Evolutionary conservation across 2,329 filamentous ascomycete genomes (phyloP).

Genomic region (Fusarium torreyae): DNA sequence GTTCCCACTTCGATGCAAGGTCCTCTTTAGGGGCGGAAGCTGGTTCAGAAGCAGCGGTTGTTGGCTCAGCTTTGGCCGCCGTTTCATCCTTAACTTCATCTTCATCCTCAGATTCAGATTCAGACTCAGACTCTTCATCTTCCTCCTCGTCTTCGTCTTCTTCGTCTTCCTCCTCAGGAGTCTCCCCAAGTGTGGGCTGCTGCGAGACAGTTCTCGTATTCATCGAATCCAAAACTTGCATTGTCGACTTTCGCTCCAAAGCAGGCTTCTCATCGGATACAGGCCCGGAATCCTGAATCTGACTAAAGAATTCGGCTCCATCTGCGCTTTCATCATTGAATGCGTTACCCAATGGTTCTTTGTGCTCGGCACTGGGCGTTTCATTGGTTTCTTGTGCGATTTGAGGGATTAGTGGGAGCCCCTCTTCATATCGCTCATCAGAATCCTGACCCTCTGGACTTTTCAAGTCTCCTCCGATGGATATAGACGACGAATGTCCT

Average conservation of each 20-base stretch:
- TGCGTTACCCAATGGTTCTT: conserved; percentile 46
- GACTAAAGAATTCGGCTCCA: conserved; percentile 75
- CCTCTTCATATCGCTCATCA: conserved; percentile 78
- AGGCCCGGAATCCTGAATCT: conserved; percentile 58
- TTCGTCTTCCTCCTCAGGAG: conserved; percentile 45
- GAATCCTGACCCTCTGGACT: conserved; percentile 60
- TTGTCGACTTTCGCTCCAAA: conserved; percentile 79
- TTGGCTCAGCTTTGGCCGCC: conserved; percentile 24
- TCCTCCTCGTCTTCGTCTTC: neutral
- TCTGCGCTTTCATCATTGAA: conserved; percentile 65
- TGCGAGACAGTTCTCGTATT: conserved; percentile 53
- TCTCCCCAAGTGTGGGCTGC: conserved; percentile 54
- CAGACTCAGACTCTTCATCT: neutral
- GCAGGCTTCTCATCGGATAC: conserved; percentile 31
- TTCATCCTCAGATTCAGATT: neutral
- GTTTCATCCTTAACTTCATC: conserved; percentile 31
- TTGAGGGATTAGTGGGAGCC: conserved; percentile 72
- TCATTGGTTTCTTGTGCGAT: conserved; percentile 25
- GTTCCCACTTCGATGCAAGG: conserved; percentile 85
- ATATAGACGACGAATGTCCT: conserved; percentile 53
- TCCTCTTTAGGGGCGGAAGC: conserved; percentile 67
- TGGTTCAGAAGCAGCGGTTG: conserved; percentile 41
- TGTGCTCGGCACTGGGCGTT: conserved; percentile 37
- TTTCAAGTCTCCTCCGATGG: conserved; percentile 61
- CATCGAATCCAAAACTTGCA: conserved; percentile 73